phyloP scores from a whole-genome alignment of 768 basidiomycete species.

The Xerocomellus amylosporus region DNA sequence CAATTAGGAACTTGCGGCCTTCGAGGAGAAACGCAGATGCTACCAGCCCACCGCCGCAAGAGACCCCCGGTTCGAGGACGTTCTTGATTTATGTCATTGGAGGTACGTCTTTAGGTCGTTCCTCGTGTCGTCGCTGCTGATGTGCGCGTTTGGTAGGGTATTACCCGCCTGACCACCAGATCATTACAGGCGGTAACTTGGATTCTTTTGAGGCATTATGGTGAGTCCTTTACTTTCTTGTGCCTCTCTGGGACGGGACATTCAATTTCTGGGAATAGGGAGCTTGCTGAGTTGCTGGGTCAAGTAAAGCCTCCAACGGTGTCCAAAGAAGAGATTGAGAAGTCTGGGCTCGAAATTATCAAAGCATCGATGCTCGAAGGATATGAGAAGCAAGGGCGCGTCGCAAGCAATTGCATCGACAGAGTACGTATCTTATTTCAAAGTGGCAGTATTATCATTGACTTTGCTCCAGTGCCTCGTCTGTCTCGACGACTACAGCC shows the following conservation, averaged over 20 bases:
- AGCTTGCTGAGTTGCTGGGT: conserved; percentile 80
- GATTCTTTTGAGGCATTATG: conserved; percentile 80
- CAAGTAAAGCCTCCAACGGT: conserved; percentile 82
- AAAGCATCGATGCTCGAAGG: conserved; percentile 46
- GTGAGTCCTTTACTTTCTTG: conserved; percentile 39
- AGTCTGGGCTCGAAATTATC: conserved; percentile 76
- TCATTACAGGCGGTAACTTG: conserved; percentile 75
- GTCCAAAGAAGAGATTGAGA: conserved; percentile 80
- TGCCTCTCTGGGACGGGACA: neutral
- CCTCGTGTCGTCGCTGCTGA: neutral
- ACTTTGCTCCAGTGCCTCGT: conserved; percentile 61
- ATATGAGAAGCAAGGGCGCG: conserved; percentile 58
- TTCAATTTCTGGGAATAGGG: conserved; percentile 40
- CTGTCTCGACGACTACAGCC: conserved; percentile 82
- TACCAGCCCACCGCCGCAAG: conserved; percentile 21
- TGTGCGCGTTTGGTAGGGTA: conserved; percentile 53
- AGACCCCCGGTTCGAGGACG: conserved; percentile 44
- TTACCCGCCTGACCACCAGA: conserved; percentile 86
- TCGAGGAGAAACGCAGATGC: conserved; percentile 28
- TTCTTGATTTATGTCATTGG: conserved; percentile 92
- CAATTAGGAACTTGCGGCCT: conserved; percentile 53
- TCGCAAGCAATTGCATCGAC: conserved; percentile 78
- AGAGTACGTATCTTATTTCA: conserved; percentile 47
- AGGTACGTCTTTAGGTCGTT: conserved; percentile 39
- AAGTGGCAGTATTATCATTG: neutral